Percentiles rank a stretch among this genome's conserved stretches.
Evolutionary conservation across 2,329 filamentous ascomycete genomes (phyloP).

Genomic region (Ceratocystis diversiconidia): DNA sequence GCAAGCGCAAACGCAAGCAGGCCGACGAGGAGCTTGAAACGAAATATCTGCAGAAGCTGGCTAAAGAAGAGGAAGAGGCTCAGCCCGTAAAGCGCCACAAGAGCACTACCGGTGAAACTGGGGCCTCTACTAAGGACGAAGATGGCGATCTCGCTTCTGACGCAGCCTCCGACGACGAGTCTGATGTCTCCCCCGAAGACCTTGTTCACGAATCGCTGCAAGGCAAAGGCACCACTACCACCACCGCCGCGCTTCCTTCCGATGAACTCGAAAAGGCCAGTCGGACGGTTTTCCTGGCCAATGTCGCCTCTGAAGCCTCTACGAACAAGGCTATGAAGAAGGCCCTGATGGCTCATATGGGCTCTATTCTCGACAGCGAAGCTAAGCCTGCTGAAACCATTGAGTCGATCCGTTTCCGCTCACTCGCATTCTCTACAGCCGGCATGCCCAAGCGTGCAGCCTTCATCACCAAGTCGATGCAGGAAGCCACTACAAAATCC

Average conservation of each 20-base stretch:
- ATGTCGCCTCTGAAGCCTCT: constrained; percentile 73
- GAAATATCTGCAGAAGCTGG: constrained; percentile 53
- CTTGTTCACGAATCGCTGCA: constrained; percentile 43
- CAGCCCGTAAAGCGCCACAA: constrained; percentile 36
- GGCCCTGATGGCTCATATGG: constrained; percentile 58
- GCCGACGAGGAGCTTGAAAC: constrained; percentile 57
- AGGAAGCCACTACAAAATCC: constrained; percentile 80
- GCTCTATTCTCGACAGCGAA: constrained; percentile 51
- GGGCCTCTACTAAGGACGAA: constrained; percentile 35
- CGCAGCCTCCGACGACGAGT: constrained; percentile 29
- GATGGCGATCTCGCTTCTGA: constrained; percentile 27
- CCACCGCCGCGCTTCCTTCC: not conserved
- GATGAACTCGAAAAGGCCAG: constrained; percentile 66
- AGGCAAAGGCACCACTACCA: constrained; percentile 19
- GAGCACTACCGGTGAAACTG: constrained; percentile 22
- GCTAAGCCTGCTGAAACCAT: constrained; percentile 51
- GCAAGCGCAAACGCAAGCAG: constrained; percentile 53
- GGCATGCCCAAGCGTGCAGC: constrained; percentile 85
- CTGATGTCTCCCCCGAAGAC: constrained; percentile 26
- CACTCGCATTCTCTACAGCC: constrained; percentile 65
- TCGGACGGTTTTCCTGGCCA: constrained; percentile 84
- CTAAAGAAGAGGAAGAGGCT: constrained; percentile 33
- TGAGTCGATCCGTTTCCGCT: constrained; percentile 87
- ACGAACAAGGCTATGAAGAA: constrained; percentile 71
- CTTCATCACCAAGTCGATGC: constrained; percentile 77